Conservation (phyloP, 2,329 filamentous ascomycete species). For the Periconia sp. region DNA sequence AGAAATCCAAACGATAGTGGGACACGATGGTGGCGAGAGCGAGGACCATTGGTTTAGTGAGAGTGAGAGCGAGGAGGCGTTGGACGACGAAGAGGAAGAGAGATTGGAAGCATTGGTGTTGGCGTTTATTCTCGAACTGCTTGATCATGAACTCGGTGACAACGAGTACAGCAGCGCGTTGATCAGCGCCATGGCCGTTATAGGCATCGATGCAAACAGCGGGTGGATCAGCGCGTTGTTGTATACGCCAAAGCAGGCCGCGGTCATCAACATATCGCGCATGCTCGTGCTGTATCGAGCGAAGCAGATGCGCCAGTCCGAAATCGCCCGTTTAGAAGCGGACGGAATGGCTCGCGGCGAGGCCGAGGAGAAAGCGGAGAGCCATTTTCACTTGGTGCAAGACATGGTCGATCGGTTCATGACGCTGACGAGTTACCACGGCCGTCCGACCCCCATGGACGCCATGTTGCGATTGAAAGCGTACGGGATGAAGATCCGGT, state of each 20-base stretch:
- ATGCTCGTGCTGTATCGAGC: slow-evolving; percentile 7
- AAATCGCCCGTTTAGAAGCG: too few species aligned
- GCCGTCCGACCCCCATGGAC: too few species aligned
- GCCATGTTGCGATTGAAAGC: too few species aligned
- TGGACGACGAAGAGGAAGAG: background rate
- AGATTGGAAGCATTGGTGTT: slow-evolving; percentile 5
- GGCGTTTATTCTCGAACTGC: slow-evolving; percentile 6
- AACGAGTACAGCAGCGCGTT: slow-evolving; percentile 11
- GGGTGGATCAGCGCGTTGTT: slow-evolving; percentile 3
- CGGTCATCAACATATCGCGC: slow-evolving; percentile 3
- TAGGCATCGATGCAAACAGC: slow-evolving; percentile 3
- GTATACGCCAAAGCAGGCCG: slow-evolving; percentile 8
- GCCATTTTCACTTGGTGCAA: background rate
- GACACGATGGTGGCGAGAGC: too few species aligned
- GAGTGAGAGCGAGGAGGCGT: too few species aligned
- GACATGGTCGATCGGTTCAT: too few species aligned
- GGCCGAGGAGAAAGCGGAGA: background rate
- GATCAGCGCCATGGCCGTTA: slow-evolving; percentile 7
- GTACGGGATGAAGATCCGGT: too few species aligned
- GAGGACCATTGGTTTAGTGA: too few species aligned
- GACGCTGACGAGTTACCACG: too few species aligned
- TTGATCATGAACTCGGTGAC: slow-evolving; percentile 5
- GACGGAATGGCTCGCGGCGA: too few species aligned
- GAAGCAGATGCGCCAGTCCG: background rate
- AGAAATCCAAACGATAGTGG: too few species aligned